Base-by-base conservation (phyloP, 208 protist species). In the Histomonas meleagridis region DNA sequence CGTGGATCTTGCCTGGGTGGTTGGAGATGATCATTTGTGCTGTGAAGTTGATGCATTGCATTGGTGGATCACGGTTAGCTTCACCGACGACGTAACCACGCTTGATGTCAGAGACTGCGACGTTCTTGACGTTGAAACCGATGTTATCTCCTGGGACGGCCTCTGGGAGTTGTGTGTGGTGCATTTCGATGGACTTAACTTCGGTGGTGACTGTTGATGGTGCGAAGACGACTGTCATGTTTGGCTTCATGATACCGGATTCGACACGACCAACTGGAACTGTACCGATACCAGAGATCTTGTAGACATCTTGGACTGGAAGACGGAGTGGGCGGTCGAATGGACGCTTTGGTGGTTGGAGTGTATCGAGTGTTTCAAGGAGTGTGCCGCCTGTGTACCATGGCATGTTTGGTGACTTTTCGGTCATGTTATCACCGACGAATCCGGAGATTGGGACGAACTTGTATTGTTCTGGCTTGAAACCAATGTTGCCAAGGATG, bases 101-200 rank as follows among this genome's bases (percentile, higher is more conserved):
- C 26, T 65, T 65, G 92, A 70, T 94, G 94, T 40, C 92, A 86
- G 1, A 90, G 28, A n/a, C 49, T 65, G 93, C 94, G 93, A 79
- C 94, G n/a, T n/a, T n/a, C 72, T 46, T 92, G 92, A 92, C 94
- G 93, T 95, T 95, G 79, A 95, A 93, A 86, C 94, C 94, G 65
- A 95, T 93, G 92, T 95, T 95, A 93, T 95, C 94, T 55, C 96
- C 96, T 62, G 96, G 95, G 12, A 93, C 94, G 90, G 96, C 96
- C 91, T 95, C 94, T 28, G 93, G 94, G 62, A 96, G 92, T 81
- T 93, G 72, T 92, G 94, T 94, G 95, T 97, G 95, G 95, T 97
- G 95, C 95, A 96, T 96, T 94, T 97, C 96, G 81, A 97, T 94
- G 62, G 96, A 96, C 93, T 96, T 96, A 92, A 97, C 95, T 90